Evolutionary conservation across 1,284 basidiomycete genomes (phyloP), one percentile per base, ranked within the genome.

Genomic region (Bondarzewia mesenterica): DNA sequence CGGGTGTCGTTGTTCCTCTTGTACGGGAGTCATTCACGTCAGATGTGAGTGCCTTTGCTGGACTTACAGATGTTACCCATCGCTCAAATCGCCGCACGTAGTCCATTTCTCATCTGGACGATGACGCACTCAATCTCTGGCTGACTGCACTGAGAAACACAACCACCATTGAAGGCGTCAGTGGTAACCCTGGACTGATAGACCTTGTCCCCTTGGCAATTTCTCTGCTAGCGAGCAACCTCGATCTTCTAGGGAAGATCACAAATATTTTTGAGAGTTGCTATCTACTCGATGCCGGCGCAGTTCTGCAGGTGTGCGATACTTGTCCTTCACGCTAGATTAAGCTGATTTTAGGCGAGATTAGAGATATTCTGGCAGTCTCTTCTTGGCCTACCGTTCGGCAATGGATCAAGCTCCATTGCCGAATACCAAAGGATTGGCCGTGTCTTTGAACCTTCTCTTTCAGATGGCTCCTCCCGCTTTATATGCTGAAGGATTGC

Each of bases 51-150:
- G 16, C 5, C 7, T 39, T 20, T 20, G 2, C 12, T 7, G 21
- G 22, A n/a, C 29, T 41, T 26, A 35, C 12, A 12, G 20, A 29
- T n/a, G 20, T 42, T 38, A 29, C 41, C 12, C 32, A 21, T 14
- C 22, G 26, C 8, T 47, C 36, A 40, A n/a, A n/a, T n/a, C n/a
- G n/a, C 39, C n/a, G 32, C 4, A 48, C 42, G 16, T 51, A 52
- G 86, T 78, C 77, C 20, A 78, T 80, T 49, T 70, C 78, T 22
- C 78, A 85, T 56, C 75, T 95, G 43, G 92, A 95, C 52, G 79
- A 82, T 50, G 90, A 94, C 62, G 87, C 78, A 0, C 62, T 93
- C 23, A 70, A 70, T 23, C 72, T 95, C 32, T 94, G 91, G 92
- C 72, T 78, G 46, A 71, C 79, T 16, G 78, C 85, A 2, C 66